Evolutionary conservation across 2,329 filamentous ascomycete genomes (phyloP), one percentile per base, ranked within the genome.

Genomic region (Pseudogymnoascus pannorum): DNA sequence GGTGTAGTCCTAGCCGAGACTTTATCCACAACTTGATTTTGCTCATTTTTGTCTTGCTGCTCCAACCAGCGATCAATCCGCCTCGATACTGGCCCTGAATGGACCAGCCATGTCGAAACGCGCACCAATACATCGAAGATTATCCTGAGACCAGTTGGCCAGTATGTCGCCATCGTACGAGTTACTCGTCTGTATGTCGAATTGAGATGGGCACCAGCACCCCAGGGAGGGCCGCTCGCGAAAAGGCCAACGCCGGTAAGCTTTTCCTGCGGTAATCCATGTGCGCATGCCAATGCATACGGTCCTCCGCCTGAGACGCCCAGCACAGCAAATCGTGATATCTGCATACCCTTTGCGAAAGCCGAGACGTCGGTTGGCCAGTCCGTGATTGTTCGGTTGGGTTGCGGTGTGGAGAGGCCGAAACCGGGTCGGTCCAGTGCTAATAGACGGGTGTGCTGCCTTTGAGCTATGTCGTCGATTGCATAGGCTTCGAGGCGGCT

Each of bases 261-360:
- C 36, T 16, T 42, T 14, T 60, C 57, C 16, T 75, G 72, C 14
- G 62, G 60, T 18, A 80, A 66, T 3, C 64, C 62, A 42, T 73
- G 70, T 11, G 78, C 73, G 64, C 78, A 81, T 20, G 78, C 78
- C 9, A 81, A 67, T 1, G 74, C 74, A 65, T 78, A 81, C 0
- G 78, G 77, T 1, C 76, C 76, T 18, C 79, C 79, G 6, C 78
- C 79, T 0, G 75, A 78, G 4, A 74, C 68, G 1, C 77, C 78
- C 5, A 81, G 63, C 20, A 81, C 69, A 14, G 73, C 72, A 66
- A 78, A 81, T 4, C 70, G 64, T 4, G 69, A 61, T 14, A 80
- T 63, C 4, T 73, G 68, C 8, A 80, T 71, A 62, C 77, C 71
- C 2, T 73, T 64, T 5, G 74, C 72, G 5, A 81, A 72, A 0